Base-by-base conservation (phyloP, 2,329 filamentous ascomycete species). In the Helminthosporium solani region DNA sequence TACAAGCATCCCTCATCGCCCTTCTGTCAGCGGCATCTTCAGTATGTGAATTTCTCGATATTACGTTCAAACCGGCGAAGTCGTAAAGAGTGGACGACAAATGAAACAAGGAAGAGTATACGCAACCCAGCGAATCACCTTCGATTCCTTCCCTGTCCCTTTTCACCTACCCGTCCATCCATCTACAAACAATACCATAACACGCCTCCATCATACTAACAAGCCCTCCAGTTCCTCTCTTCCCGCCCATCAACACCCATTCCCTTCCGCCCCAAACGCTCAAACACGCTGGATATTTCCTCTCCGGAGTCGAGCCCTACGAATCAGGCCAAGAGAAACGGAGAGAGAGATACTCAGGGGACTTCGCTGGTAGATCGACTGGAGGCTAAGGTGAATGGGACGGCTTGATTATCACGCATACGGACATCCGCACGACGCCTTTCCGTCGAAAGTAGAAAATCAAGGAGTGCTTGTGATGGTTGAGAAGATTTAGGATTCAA, bases 1-100 rank as follows among this genome's bases (percentile, higher is more conserved):
- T 95, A 16, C 88, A 95, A 70, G 90, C 88, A 60, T 91, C 86
- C 70, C 80, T 96, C 64, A 87, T 90, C 67, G 91, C 91, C 47
- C 77, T 96, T 57, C 76, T 96, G 67, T 87, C 86, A 58, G 91
- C 90, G 40, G 90, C 91, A 43, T 88, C 84, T 69, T 92, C 87
- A 64, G 90, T 95, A 77, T 81, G 87, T 64, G 16, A 23, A 38
- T 3, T 25, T 33, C 38, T 19, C 18, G 30, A 23, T 43, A 2
- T 23, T 12, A 33, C 9, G 7, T 35, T 18, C 12, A n/a, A n/a
- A 31, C 7, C 6, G 23, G 23, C 23, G 23, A 14, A 18, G 33
- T 18, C 18, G 15, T n/a, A n/a, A 35, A 18, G 33, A 20, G 19
- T 35, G 33, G n/a, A 27, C 12, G 25, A 27, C 7, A 27, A 12